Percentiles rank a stretch among this genome's conserved stretches.
phyloP scores from a whole-genome alignment of 495 filamentous ascomycete genomes.

The Astrothelium macrocarpum region DNA sequence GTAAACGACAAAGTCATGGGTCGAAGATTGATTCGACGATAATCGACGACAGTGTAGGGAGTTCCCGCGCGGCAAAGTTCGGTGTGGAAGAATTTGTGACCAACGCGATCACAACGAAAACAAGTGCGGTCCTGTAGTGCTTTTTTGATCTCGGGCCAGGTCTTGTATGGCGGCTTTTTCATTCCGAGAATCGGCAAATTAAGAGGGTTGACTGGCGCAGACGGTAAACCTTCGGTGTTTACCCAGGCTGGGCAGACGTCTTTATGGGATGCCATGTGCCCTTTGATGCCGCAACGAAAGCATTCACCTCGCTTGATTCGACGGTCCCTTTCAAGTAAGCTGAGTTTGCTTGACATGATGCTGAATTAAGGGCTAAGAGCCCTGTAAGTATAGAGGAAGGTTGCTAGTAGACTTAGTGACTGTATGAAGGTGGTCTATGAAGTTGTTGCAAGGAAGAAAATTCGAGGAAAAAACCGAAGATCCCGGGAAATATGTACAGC shows the following conservation, averaged over 20 bases:
- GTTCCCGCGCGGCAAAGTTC: background rate
- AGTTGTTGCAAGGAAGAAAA: background rate
- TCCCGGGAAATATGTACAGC: too few species aligned
- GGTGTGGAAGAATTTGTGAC: background rate
- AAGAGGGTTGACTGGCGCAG: too few species aligned
- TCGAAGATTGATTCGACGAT: background rate
- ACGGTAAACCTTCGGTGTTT: background rate
- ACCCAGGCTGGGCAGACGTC: background rate
- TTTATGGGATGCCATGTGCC: constrained; percentile 3
- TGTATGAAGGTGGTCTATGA: background rate
- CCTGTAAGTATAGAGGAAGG: background rate
- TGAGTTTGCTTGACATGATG: background rate
- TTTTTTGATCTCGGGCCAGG: background rate
- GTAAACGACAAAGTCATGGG: constrained; percentile 10
- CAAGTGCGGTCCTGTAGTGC: background rate
- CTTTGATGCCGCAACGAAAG: background rate
- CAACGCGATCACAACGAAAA: background rate
- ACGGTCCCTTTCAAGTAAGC: background rate
- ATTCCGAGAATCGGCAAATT: too few species aligned
- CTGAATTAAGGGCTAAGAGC: background rate
- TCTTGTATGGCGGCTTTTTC: background rate
- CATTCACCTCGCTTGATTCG: background rate
- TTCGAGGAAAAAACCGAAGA: too few species aligned
- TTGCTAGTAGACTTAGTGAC: background rate
- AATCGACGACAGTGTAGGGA: background rate